Percentiles rank a stretch among this genome's conserved stretches.
These are phyloP conservation scores for Sporothrix phasma DNA, from an alignment of 2,329 filamentous ascomycete genomes.

Conservation along the genomic window DNA sequence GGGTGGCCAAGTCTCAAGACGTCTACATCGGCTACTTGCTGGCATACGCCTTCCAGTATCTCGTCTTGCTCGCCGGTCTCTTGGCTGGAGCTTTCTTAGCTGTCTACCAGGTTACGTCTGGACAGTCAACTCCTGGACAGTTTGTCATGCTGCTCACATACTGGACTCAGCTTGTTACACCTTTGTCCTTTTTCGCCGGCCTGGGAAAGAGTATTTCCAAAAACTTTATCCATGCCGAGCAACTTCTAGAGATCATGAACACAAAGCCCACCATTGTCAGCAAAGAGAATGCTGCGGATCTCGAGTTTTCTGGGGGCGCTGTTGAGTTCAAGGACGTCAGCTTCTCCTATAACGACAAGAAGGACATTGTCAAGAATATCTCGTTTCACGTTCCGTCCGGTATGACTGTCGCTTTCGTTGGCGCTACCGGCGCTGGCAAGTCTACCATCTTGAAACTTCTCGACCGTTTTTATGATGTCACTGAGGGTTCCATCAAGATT, in stretches of 20 bases:
- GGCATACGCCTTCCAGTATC: constrained; percentile 46
- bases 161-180: constrained; percentile 62
- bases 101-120: constrained; percentile 56
- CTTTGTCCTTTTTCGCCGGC: constrained; percentile 58
- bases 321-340: constrained; percentile 45
- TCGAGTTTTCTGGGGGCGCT: constrained; percentile 42
- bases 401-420: constrained; percentile 49
- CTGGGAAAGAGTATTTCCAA: constrained; percentile 47
- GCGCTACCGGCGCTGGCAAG: constrained; percentile 50
- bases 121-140: constrained; percentile 50
- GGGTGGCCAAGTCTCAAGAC: constrained; percentile 29
- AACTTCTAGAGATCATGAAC: constrained; percentile 48
- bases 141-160: constrained; percentile 65
- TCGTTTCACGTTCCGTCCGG: constrained; percentile 42
- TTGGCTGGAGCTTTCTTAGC: constrained; percentile 52
- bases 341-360: constrained; percentile 52
- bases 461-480: constrained; percentile 49
- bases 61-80: constrained; percentile 60
- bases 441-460: constrained; percentile 50
- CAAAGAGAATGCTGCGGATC: constrained; percentile 38
- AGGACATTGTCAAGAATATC: constrained; percentile 45
- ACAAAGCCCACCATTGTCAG: constrained; percentile 46
- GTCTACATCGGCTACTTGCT: constrained; percentile 37
- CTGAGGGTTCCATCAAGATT: constrained; percentile 41
- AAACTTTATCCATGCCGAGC: constrained; percentile 48